Percentiles rank a stretch among this genome's conserved stretches.
Conservation (phyloP, 805 yeast genomes). For the Metschnikowia gelsemii region DNA sequence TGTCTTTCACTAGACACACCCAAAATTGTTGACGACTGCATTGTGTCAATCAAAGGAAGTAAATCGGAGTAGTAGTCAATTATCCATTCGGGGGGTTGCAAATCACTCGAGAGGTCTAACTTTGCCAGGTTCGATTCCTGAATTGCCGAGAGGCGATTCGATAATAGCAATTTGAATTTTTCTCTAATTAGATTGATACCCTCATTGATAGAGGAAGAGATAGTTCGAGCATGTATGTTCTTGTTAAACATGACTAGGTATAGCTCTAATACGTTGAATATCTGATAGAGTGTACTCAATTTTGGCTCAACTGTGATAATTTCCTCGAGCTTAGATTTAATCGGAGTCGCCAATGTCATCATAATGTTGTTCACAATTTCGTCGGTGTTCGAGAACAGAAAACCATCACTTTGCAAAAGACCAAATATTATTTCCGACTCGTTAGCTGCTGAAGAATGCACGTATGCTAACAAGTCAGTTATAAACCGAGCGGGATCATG, state of each 20-base stretch:
- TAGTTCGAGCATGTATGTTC: constrained; percentile 22
- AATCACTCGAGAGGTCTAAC: constrained; percentile 48
- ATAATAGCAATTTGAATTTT: constrained; percentile 27
- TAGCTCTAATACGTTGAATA: constrained; percentile 62
- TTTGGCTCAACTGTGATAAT: constrained; percentile 63
- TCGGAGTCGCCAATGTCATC: constrained; percentile 55
- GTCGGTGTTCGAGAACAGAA: constrained; percentile 28
- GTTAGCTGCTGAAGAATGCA: constrained; percentile 82
- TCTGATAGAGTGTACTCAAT: constrained; percentile 52
- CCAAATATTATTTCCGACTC: constrained; percentile 75
- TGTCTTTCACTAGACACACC: constrained; percentile 38
- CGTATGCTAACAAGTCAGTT: constrained; percentile 85
- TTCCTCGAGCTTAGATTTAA: constrained; percentile 65
- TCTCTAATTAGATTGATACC: constrained; percentile 29
- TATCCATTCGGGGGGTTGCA: constrained; percentile 84
- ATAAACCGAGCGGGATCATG: constrained; percentile 80
- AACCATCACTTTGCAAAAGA: constrained; percentile 44
- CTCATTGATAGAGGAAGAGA: constrained; percentile 26
- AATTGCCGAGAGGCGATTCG: constrained; percentile 33
- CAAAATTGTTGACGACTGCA: constrained; percentile 39
- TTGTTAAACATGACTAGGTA: constrained; percentile 69
- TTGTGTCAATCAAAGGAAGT: constrained; percentile 52
- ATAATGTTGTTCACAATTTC: constrained; percentile 51
- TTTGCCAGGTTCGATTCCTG: constrained; percentile 38
- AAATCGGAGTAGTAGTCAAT: constrained; percentile 62